Conservation (phyloP, 31 red algal species). For the Endocladia muricata region DNA sequence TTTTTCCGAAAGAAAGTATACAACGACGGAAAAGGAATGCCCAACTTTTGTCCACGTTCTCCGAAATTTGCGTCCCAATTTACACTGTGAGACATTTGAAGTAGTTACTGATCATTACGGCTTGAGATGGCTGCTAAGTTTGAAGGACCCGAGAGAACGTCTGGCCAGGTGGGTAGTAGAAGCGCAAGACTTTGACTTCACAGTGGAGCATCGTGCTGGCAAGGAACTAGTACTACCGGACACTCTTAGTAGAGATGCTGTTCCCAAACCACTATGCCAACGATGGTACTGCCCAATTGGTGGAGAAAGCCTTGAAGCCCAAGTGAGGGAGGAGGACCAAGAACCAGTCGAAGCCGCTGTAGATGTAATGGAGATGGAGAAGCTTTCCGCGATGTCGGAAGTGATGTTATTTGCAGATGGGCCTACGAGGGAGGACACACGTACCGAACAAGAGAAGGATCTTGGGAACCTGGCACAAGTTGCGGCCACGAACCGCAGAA, state of each 20-base stretch:
- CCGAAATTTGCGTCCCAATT: background rate
- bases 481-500: background rate
- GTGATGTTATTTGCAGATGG: background rate
- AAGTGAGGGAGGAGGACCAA: background rate
- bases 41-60: background rate
- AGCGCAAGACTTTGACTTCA: background rate
- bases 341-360: background rate
- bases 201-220: background rate
- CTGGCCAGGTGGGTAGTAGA: background rate
- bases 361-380: background rate
- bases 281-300: background rate
- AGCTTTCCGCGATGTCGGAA: background rate
- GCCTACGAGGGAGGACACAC: background rate
- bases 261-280: slow-evolving; percentile 15
- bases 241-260: background rate
- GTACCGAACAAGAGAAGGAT: background rate
- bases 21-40: background rate
- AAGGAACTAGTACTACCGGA: background rate
- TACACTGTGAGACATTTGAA: background rate
- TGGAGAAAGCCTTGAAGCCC: background rate
- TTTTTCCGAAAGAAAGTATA: background rate
- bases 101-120: background rate
- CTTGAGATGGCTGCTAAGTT: background rate
- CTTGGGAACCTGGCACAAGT: background rate
- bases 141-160: background rate